These are phyloP conservation scores for Wickerhamomyces chambardii DNA, from an alignment of 805 yeast genomes.

Conservation along the genomic window DNA sequence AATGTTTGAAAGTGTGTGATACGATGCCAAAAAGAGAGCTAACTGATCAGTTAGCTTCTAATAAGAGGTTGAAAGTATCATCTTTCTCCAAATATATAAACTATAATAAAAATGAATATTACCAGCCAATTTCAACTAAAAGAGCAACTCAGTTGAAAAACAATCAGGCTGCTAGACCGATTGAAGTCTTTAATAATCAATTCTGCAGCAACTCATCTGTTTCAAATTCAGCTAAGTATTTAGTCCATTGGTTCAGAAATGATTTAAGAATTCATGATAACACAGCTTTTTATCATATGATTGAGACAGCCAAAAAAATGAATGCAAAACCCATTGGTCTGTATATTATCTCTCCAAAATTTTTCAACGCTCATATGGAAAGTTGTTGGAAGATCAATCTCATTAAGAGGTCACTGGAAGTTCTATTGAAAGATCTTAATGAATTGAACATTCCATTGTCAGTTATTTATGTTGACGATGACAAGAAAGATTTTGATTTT, in stretches of 20 bases:
- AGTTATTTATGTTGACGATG: constrained; percentile 15
- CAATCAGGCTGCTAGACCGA: constrained; percentile 9
- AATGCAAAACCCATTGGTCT: constrained; percentile 28
- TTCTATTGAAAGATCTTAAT: constrained; percentile 21
- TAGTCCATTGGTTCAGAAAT: constrained; percentile 37
- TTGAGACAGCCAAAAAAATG: constrained; percentile 19
- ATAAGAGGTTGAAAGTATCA: too few species aligned
- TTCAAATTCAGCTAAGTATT: constrained; percentile 3
- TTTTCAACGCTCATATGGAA: constrained; percentile 31
- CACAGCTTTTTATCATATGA: constrained; percentile 27
- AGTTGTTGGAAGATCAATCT: constrained; percentile 33
- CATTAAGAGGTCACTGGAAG: constrained; percentile 23
- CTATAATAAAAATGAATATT: background rate
- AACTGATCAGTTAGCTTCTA: too few species aligned
- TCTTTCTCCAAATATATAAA: background rate
- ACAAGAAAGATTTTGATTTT: constrained; percentile 4
- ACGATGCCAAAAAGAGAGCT: too few species aligned
- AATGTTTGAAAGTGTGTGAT: too few species aligned
- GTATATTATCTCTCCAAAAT: constrained; percentile 31
- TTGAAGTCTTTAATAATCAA: constrained; percentile 5
- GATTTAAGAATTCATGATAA: constrained; percentile 40
- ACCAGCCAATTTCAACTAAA: constrained; percentile 2
- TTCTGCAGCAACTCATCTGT: constrained; percentile 1
- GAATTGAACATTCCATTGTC: constrained; percentile 27
- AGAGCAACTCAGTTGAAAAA: constrained; percentile 13